Conservation (phyloP, 495 filamentous ascomycete genomes). For the Lasiosphaeria ovina region DNA sequence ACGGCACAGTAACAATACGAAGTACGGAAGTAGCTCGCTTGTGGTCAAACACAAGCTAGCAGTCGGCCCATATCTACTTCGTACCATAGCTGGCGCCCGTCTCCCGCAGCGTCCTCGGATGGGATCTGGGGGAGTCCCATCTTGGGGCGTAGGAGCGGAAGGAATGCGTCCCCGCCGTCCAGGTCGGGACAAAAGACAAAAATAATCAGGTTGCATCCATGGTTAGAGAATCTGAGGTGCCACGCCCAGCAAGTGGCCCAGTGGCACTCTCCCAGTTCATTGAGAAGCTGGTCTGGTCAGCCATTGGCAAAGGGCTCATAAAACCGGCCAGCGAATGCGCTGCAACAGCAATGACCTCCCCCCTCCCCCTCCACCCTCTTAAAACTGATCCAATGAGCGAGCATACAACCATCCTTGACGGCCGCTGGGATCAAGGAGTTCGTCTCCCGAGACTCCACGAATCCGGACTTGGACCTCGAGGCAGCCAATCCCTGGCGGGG, state of each 20-base stretch:
- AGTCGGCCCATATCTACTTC: too few relatives aligned
- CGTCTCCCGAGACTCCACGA: constrained; percentile 10
- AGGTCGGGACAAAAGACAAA: too few relatives aligned
- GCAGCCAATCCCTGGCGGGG: constrained; percentile 22
- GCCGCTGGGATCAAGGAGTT: background rate
- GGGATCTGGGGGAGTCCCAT: too few relatives aligned
- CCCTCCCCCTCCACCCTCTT: constrained; percentile 1
- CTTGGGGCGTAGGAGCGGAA: too few relatives aligned
- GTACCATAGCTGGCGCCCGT: too few relatives aligned
- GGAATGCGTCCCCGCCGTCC: too few relatives aligned
- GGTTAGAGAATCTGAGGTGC: too few relatives aligned
- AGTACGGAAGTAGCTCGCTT: too few relatives aligned
- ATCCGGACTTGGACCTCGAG: constrained; percentile 1
- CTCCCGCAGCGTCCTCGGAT: too few relatives aligned
- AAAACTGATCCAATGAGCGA: constrained; percentile 17
- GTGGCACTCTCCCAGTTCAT: background rate
- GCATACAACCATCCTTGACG: background rate
- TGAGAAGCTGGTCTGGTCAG: background rate
- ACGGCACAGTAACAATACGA: too few relatives aligned
- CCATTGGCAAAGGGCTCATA: background rate
- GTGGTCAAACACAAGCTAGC: too few relatives aligned
- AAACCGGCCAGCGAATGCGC: background rate
- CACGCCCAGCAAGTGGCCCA: background rate
- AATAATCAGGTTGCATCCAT: too few relatives aligned
- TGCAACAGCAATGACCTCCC: constrained; percentile 15